Conservation (phyloP, 306 rosid genomes). For the Glycine soja region DNA sequence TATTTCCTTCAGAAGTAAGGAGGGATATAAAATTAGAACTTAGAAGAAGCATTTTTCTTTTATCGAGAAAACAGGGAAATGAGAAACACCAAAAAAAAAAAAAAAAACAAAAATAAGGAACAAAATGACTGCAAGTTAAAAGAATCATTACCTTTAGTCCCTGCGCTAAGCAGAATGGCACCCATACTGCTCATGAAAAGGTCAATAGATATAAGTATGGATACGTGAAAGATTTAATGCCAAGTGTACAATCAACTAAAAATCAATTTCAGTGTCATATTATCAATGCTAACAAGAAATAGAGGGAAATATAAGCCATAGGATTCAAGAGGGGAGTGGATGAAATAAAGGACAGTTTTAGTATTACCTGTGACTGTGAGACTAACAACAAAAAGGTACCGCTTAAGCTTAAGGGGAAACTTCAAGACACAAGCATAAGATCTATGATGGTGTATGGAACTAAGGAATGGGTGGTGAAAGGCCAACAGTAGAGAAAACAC, state of each 20-base stretch:
- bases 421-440: not conserved
- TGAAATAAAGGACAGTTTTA: not conserved
- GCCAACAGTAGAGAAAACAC: not conserved
- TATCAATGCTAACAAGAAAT: not conserved
- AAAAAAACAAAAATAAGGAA: not conserved
- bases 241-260: not conserved
- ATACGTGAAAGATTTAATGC: not conserved
- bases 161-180: not conserved
- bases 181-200: conserved; percentile 7
- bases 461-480: not conserved
- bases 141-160: conserved; percentile 21
- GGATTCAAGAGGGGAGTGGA: not conserved
- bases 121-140: not conserved
- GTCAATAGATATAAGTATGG: not conserved
- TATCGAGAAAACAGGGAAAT: not conserved
- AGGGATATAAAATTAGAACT: not conserved
- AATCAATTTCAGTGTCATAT: too few relatives aligned
- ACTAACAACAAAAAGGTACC: not conserved
- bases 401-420: not conserved
- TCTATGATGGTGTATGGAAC: not conserved
- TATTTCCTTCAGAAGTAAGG: conserved; percentile 31
- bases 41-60: conserved; percentile 1
- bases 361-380: not conserved
- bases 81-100: conserved; percentile 2
- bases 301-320: not conserved